Conservation (phyloP, 2,329 filamentous ascomycete genomes). For the Xylogone sp. region DNA sequence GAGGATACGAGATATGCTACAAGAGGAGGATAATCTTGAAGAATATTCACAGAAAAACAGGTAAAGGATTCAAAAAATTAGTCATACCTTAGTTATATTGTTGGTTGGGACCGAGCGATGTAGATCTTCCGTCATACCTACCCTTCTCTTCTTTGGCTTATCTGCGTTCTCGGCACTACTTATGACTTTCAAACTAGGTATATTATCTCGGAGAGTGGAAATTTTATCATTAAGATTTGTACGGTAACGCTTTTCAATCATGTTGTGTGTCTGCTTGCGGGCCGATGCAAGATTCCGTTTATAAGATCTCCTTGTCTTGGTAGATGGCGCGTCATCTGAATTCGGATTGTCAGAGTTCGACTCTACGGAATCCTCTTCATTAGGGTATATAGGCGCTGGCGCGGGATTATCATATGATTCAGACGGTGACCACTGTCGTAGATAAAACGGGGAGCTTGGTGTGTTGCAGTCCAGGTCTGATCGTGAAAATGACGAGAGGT, state of each 20-base stretch:
- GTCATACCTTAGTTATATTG: background rate
- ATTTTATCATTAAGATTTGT: background rate
- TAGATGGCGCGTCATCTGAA: background rate
- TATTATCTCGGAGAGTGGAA: background rate
- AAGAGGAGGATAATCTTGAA: background rate
- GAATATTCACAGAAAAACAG: background rate
- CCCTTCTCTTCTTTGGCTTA: background rate
- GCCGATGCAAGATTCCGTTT: background rate
- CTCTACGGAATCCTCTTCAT: background rate
- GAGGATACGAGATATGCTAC: background rate
- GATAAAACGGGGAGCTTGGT: background rate
- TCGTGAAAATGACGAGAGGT: background rate
- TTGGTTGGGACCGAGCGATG: background rate
- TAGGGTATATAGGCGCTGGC: background rate
- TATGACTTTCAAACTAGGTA: background rate
- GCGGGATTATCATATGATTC: background rate
- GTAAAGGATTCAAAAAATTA: background rate
- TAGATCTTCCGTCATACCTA: background rate
- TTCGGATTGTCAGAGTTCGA: background rate
- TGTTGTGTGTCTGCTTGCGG: background rate
- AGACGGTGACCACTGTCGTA: background rate
- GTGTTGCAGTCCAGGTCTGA: background rate
- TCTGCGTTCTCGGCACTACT: background rate
- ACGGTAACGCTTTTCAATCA: background rate
- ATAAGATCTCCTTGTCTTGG: background rate